Percentiles rank a stretch among this genome's conserved stretches.
Conservation (phyloP, 768 basidiomycete genomes). For the Leccinum aurantiacum region DNA sequence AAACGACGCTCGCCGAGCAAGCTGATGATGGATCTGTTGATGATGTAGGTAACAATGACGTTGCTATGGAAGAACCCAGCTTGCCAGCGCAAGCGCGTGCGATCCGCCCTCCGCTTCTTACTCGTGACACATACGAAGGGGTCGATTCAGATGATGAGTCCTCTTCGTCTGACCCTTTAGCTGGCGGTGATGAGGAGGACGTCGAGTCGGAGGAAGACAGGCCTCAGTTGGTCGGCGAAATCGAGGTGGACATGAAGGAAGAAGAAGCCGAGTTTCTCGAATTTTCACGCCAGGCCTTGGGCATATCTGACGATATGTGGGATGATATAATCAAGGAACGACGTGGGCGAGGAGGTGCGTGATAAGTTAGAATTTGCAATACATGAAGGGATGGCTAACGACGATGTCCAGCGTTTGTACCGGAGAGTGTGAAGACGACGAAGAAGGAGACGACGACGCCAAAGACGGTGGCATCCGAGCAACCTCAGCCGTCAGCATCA, state of each 20-base stretch:
- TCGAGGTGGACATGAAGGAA: constrained; percentile 88
- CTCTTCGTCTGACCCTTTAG: constrained; percentile 54
- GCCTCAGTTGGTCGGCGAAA: constrained; percentile 80
- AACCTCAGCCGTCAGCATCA: constrained; percentile 25
- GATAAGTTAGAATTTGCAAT: background rate
- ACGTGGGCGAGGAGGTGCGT: constrained; percentile 76
- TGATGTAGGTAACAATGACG: constrained; percentile 9
- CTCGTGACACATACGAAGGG: constrained; percentile 86
- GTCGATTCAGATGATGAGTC: constrained; percentile 91
- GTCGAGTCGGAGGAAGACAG: constrained; percentile 73
- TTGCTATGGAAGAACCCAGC: background rate
- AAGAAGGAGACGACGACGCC: constrained; percentile 9
- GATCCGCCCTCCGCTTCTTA: constrained; percentile 75
- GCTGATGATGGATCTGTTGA: constrained; percentile 26
- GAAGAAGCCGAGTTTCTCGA: constrained; percentile 95
- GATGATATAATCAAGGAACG: constrained; percentile 80
- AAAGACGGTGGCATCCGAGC: constrained; percentile 11
- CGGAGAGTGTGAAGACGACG: constrained; percentile 28
- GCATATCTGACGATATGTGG: constrained; percentile 90
- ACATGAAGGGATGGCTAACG: constrained; percentile 7
- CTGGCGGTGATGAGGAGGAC: constrained; percentile 44
- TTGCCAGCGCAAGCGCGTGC: constrained; percentile 38
- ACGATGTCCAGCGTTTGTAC: constrained; percentile 56
- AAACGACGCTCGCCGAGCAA: constrained; percentile 43
- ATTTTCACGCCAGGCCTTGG: constrained; percentile 90